Conservation (phyloP, 495 filamentous ascomycete genomes). For the Astrothelium subdiscretum region DNA sequence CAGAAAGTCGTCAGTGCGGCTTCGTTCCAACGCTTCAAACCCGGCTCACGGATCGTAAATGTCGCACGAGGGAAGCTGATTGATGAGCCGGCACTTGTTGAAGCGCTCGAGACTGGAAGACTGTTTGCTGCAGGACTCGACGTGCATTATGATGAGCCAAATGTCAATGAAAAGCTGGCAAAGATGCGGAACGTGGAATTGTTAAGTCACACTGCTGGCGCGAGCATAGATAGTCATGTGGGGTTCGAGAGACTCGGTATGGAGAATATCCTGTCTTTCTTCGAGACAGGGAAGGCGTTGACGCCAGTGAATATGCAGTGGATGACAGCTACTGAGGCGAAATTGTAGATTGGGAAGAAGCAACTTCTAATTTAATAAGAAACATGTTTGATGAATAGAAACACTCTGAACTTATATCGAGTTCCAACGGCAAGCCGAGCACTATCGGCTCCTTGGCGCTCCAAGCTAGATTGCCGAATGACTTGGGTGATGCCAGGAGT, state of each 20-base stretch:
- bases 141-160: constrained; percentile 31
- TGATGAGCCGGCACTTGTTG: constrained; percentile 29
- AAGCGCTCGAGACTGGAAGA: constrained; percentile 26
- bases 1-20: constrained; percentile 26
- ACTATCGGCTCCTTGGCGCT: no score
- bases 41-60: constrained; percentile 26
- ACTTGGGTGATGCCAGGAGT: no score
- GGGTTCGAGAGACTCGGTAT: constrained; percentile 61
- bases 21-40: constrained; percentile 26
- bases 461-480: no score
- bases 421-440: no score
- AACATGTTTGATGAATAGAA: no score
- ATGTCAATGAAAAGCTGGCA: constrained; percentile 36
- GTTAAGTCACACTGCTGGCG: constrained; percentile 61
- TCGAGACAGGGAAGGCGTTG: constrained; percentile 7
- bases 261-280: constrained; percentile 8
- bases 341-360: not conserved
- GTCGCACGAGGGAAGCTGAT: constrained; percentile 29
- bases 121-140: constrained; percentile 28
- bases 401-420: no score
- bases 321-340: not conserved
- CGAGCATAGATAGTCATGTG: constrained; percentile 56
- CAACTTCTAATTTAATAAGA: no score
- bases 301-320: not conserved
- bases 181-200: constrained; percentile 45